Percentiles rank a stretch among this genome's conserved stretches.
Evolutionary conservation across 2,329 filamentous ascomycete species (phyloP).

Genomic region (Akanthomyces dipterigenus): DNA sequence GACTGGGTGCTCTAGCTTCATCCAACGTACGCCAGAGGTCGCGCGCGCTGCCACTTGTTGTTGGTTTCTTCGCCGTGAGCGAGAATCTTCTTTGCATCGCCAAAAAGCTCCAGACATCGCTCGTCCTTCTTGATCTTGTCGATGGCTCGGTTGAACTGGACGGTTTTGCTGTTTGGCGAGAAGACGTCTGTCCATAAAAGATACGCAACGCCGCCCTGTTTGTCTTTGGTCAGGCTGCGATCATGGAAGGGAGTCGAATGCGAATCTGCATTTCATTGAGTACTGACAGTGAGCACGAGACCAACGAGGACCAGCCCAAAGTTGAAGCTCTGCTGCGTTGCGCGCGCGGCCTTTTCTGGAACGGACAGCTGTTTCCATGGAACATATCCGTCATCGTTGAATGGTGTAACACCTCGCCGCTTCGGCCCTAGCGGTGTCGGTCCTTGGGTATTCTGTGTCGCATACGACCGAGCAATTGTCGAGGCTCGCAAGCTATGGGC

Average conservation of each 20-base stretch:
- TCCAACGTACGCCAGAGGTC: conserved; percentile 48
- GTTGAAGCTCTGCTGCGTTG: conserved; percentile 88
- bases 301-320: conserved; percentile 71
- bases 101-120: conserved; percentile 66
- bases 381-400: conserved; percentile 79
- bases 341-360: conserved; percentile 73
- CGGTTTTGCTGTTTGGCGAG: conserved; percentile 75
- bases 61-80: conserved; percentile 75
- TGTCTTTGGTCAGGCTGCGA: background rate
- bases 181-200: conserved; percentile 79
- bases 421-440: conserved; percentile 37
- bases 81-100: conserved; percentile 65
- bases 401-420: conserved; percentile 68
- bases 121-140: conserved; percentile 68
- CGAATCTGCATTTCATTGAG: background rate
- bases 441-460: conserved; percentile 47
- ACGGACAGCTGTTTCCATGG: conserved; percentile 72
- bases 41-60: conserved; percentile 70
- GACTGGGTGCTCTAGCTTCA: background rate
- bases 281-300: conserved; percentile 63
- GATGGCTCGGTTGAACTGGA: conserved; percentile 82
- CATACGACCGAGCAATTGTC: conserved; percentile 44
- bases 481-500: conserved; percentile 29
- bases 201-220: conserved; percentile 67
- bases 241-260: background rate